Percentiles rank a stretch among this genome's conserved stretches.
These are phyloP conservation scores for Euphorbia celastroides DNA, from an alignment of 441 rosid species.

Conservation along the genomic window DNA sequence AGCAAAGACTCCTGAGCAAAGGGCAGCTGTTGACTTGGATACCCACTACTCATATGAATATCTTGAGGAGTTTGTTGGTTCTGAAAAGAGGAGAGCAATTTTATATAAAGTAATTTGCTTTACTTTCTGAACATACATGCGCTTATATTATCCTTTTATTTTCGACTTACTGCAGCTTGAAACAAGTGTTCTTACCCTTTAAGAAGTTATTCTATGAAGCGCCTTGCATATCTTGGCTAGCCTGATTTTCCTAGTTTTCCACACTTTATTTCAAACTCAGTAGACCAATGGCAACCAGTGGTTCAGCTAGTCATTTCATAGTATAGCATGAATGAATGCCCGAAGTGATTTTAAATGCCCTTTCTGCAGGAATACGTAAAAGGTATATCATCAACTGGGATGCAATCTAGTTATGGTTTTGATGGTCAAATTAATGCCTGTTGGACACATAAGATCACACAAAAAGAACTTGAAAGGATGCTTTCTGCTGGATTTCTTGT, in stretches of 20 bases:
- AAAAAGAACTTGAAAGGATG: constrained; percentile 51
- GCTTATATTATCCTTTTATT: neutral
- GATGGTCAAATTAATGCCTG: constrained; percentile 94
- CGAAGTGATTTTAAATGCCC: neutral
- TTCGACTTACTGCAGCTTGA: neutral
- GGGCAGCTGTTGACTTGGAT: constrained; percentile 98
- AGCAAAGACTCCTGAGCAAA: constrained; percentile 85
- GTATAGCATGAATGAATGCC: neutral
- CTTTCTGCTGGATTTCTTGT: constrained; percentile 78
- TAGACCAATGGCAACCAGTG: constrained; percentile 5
- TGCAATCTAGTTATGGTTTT: constrained; percentile 82
- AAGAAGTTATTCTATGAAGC: neutral
- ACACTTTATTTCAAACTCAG: neutral
- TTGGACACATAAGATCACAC: constrained; percentile 80
- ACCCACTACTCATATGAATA: constrained; percentile 90
- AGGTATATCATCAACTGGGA: constrained; percentile 78
- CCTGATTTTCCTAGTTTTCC: neutral
- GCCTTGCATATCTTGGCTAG: neutral
- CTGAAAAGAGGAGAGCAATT: constrained; percentile 52
- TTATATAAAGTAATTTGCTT: constrained; percentile 46
- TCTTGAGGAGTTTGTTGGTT: constrained; percentile 70
- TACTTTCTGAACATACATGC: neutral
- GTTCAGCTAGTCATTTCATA: neutral
- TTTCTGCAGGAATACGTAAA: constrained; percentile 77
- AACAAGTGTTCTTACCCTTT: neutral